phyloP scores from a whole-genome alignment of 2,329 filamentous ascomycete species.

The Amphichorda felina region DNA sequence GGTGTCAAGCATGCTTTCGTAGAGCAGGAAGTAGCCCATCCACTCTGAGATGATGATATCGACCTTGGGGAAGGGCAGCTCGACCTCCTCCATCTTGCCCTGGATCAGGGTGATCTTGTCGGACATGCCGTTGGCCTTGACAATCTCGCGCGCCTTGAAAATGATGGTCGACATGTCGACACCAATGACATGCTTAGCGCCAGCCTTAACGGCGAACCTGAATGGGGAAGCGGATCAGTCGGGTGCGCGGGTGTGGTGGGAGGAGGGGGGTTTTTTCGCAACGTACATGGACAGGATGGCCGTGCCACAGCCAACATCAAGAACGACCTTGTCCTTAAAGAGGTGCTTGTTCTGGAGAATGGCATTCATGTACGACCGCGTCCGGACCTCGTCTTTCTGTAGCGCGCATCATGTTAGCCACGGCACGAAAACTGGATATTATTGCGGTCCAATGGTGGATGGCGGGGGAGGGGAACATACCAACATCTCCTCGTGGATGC shows the following conservation, averaged over 20 bases:
- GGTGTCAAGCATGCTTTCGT: conserved; percentile 98
- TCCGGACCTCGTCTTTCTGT: conserved; percentile 98
- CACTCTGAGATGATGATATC: conserved; percentile 99
- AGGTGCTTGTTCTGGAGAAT: conserved; percentile 97
- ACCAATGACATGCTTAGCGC: conserved; percentile 96
- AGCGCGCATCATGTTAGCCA: not conserved
- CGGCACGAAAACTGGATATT: no score
- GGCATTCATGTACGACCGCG: conserved; percentile 89
- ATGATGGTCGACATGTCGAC: conserved; percentile 99
- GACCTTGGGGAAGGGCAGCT: conserved; percentile 85
- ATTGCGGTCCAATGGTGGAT: not conserved
- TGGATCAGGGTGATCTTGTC: conserved; percentile 96
- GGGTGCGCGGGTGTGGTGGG: no score
- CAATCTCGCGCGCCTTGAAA: conserved; percentile 94
- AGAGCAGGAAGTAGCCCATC: conserved; percentile 99
- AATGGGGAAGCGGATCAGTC: not conserved
- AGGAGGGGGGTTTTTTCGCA: not conserved
- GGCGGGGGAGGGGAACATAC: conserved; percentile 40
- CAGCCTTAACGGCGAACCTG: conserved; percentile 94
- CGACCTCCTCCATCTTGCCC: conserved; percentile 99
- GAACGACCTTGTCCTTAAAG: conserved; percentile 71
- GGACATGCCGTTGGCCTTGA: conserved; percentile 78
- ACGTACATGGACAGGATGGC: conserved; percentile 95
- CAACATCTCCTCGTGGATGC: conserved; percentile 97
- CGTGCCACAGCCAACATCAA: conserved; percentile 95